A percentile compares a stretch with the other conserved stretches of the same genome.
phyloP scores from a whole-genome alignment of 371 early-diverging fungal species.

The Mortierella sp. region DNA sequence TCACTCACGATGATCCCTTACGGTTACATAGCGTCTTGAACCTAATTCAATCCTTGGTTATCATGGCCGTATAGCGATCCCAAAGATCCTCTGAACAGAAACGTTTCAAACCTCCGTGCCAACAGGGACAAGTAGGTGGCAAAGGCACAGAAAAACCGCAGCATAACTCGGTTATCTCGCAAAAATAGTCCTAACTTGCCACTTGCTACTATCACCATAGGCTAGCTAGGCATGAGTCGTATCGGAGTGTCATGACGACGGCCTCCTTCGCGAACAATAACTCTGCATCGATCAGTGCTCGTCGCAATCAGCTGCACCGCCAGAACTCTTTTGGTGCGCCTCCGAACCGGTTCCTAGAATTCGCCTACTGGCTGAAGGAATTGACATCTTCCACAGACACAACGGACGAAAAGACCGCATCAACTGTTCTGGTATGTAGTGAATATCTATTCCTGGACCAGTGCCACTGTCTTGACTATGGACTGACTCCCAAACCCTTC shows the following conservation, averaged over 20 bases:
- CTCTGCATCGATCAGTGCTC: constrained; percentile 38
- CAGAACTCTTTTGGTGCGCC: constrained; percentile 39
- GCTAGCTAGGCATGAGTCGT: constrained; percentile 25
- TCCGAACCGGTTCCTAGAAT: constrained; percentile 18
- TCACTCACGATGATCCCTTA: neutral
- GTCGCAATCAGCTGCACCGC: constrained; percentile 41
- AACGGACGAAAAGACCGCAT: constrained; percentile 43
- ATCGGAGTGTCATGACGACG: constrained; percentile 19
- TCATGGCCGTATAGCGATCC: constrained; percentile 20
- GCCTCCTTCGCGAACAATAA: constrained; percentile 22
- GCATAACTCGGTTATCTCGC: neutral
- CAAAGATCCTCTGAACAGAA: constrained; percentile 36
- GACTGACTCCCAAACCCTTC: neutral
- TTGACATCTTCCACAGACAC: constrained; percentile 31
- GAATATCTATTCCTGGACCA: too few species aligned
- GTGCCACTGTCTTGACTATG: neutral
- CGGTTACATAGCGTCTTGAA: neutral
- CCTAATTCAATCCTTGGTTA: neutral
- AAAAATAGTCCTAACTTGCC: neutral
- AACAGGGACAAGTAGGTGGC: constrained; percentile 15
- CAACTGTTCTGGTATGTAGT: constrained; percentile 35
- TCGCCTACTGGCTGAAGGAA: constrained; percentile 26
- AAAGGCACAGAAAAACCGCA: too few species aligned
- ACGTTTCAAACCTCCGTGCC: constrained; percentile 5
- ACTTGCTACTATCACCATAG: constrained; percentile 7